phyloP scores from a whole-genome alignment of 2,329 filamentous ascomycete species.

The Colletotrichum abscissum region DNA sequence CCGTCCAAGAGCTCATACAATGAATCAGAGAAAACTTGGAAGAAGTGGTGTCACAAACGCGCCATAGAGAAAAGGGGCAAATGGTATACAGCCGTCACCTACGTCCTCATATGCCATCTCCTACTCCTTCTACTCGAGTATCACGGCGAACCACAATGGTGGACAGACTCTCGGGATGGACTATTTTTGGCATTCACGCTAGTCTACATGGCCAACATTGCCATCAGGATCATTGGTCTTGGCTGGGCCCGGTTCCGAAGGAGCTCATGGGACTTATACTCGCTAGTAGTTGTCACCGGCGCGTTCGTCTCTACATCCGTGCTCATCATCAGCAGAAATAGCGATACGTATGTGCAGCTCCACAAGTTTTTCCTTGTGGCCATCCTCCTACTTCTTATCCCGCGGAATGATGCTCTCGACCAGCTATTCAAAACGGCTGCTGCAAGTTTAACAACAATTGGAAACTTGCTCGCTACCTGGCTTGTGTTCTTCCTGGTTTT shows the following conservation, averaged over 20 bases:
- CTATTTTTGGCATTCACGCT: conserved; percentile 86
- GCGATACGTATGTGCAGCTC: conserved; percentile 78
- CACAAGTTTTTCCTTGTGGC: conserved; percentile 96
- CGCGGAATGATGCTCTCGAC: conserved; percentile 95
- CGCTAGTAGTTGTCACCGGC: conserved; percentile 81
- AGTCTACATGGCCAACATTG: conserved; percentile 84
- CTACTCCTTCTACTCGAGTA: conserved; percentile 87
- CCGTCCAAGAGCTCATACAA: conserved; percentile 92
- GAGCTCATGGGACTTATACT: conserved; percentile 96
- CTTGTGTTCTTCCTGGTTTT: conserved; percentile 96
- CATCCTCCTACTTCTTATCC: conserved; percentile 90
- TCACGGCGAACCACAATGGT: conserved; percentile 77
- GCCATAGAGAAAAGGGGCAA: conserved; percentile 93
- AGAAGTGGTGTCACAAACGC: conserved; percentile 93
- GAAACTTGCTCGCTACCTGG: conserved; percentile 95
- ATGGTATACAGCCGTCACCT: conserved; percentile 88
- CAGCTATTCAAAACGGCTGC: conserved; percentile 99
- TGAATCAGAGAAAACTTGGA: conserved; percentile 81
- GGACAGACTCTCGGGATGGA: conserved; percentile 77
- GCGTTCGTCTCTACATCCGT: conserved; percentile 84
- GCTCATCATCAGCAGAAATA: conserved; percentile 70
- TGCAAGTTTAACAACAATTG: conserved; percentile 89
- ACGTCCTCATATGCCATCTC: conserved; percentile 83
- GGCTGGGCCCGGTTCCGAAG: conserved; percentile 92
- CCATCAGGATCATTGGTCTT: conserved; percentile 86